Percentiles rank a stretch among this genome's conserved stretches.
phyloP scores from a whole-genome alignment of 108 stramenopile species.

The Skeletonema tropicum region DNA sequence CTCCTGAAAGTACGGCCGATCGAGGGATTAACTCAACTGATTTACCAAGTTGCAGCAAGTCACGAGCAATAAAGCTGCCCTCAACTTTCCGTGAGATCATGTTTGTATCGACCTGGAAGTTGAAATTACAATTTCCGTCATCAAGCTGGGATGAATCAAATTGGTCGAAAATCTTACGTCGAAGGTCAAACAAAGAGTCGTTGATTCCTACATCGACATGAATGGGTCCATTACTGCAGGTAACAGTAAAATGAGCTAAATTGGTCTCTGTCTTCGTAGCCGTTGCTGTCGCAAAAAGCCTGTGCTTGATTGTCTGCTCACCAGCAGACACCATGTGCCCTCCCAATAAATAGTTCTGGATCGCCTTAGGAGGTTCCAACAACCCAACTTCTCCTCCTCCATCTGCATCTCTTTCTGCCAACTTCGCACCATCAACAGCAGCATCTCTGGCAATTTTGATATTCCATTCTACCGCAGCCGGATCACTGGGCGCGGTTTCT shows the following conservation, averaged over 20 bases:
- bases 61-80: background rate
- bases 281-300: background rate
- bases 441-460: background rate
- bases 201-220: background rate
- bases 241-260: constrained; percentile 6
- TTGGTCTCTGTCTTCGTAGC: background rate
- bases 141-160: background rate
- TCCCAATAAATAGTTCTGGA: constrained; percentile 3
- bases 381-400: background rate
- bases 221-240: background rate
- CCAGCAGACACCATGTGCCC: background rate
- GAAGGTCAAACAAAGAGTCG: constrained; percentile 4
- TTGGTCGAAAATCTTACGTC: constrained; percentile 4
- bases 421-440: constrained; percentile 4
- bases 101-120: background rate
- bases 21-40: constrained; percentile 1
- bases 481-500: background rate
- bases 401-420: background rate
- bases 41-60: constrained; percentile 1
- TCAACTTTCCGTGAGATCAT: constrained; percentile 1
- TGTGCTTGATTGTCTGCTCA: background rate
- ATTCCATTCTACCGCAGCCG: constrained; percentile 5
- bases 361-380: background rate
- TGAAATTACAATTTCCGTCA: constrained; percentile 1
- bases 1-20: constrained; percentile 1